A percentile compares a stretch with the other conserved stretches of the same genome.
Evolutionary conservation across 1,284 basidiomycete genomes (phyloP).

Genomic region (Peniophora sp.): DNA sequence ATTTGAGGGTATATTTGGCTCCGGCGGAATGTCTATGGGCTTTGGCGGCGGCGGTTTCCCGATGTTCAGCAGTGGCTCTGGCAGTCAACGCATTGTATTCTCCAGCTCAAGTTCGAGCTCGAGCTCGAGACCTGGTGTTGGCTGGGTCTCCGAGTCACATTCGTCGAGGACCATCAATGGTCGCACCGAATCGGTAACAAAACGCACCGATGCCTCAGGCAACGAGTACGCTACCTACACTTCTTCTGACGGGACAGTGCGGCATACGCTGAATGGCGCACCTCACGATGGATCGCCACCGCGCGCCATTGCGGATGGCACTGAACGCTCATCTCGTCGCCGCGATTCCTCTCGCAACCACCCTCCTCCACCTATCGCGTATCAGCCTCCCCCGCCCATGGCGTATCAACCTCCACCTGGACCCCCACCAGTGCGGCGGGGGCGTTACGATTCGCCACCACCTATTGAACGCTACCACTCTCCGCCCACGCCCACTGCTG

Average conservation of each 20-base stretch:
- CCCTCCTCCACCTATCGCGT: too few relatives aligned
- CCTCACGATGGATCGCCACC: background rate
- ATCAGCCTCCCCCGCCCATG: too few relatives aligned
- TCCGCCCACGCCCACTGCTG: too few relatives aligned
- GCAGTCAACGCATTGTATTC: constrained; percentile 16
- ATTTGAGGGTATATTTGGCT: constrained; percentile 11
- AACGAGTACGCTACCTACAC: constrained; percentile 63
- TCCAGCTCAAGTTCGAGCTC: constrained; percentile 10
- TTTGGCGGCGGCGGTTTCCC: constrained; percentile 4
- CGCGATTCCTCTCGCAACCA: too few relatives aligned
- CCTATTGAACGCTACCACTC: too few relatives aligned
- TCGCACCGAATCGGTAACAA: constrained; percentile 50
- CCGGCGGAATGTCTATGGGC: constrained; percentile 3
- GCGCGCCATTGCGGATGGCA: too few relatives aligned
- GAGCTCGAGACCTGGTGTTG: constrained; percentile 10
- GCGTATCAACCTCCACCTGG: too few relatives aligned
- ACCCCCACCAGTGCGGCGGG: too few relatives aligned
- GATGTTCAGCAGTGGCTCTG: constrained; percentile 6
- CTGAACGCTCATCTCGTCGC: too few relatives aligned
- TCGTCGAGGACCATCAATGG: constrained; percentile 54
- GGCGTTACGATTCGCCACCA: too few relatives aligned
- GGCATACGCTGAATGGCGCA: constrained; percentile 60
- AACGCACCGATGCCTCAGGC: constrained; percentile 56
- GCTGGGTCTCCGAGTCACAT: constrained; percentile 47
- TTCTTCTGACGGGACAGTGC: constrained; percentile 56